These are phyloP conservation scores for Noccaea caerulescens DNA, from an alignment of 345 rosid genomes.

Conservation along the genomic window DNA sequence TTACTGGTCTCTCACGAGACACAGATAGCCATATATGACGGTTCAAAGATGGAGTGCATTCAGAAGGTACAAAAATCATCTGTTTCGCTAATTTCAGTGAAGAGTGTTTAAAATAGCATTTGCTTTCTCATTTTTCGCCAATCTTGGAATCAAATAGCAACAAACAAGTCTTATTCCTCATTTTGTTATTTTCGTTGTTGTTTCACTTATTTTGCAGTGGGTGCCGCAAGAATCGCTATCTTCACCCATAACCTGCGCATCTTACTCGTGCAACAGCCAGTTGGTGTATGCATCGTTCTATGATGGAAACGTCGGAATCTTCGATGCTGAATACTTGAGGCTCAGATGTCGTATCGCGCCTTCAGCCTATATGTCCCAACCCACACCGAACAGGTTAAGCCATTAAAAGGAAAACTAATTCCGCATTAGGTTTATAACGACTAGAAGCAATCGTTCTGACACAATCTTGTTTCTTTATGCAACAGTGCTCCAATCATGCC, in stretches of 20 bases:
- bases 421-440: background rate
- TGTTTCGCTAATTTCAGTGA: background rate
- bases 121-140: background rate
- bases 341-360: conserved; percentile 85
- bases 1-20: conserved; percentile 75
- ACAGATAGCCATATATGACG: conserved; percentile 72
- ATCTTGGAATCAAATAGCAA: background rate
- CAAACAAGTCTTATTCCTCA: background rate
- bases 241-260: conserved; percentile 72
- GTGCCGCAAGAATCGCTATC: conserved; percentile 77
- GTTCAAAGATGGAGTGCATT: conserved; percentile 67
- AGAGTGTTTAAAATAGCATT: background rate
- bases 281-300: conserved; percentile 69
- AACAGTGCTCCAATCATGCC: conserved; percentile 46
- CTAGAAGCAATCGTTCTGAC: background rate
- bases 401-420: background rate
- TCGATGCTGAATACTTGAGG: conserved; percentile 77
- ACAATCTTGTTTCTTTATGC: background rate
- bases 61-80: conserved; percentile 53
- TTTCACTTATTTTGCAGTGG: conserved; percentile 61
- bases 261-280: conserved; percentile 89
- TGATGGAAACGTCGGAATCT: conserved; percentile 81
- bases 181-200: background rate
- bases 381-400: conserved; percentile 57
- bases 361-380: conserved; percentile 63